Base-by-base conservation (phyloP, 495 filamentous ascomycete species). In the Penicillium alfredii region DNA sequence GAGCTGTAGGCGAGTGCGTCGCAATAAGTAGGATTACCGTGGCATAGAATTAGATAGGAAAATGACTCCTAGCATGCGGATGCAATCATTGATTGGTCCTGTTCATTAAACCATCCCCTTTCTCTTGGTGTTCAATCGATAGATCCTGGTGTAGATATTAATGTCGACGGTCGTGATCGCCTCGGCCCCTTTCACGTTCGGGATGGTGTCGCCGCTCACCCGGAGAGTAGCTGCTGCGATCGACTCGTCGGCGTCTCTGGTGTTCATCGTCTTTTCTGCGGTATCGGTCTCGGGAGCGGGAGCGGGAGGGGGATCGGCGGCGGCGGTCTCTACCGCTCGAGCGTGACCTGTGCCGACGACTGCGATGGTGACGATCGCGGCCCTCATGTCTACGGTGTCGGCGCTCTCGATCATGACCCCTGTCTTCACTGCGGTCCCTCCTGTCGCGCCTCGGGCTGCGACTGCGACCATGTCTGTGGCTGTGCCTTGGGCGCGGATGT, bases 391-490 rank as follows among this genome's bases (percentile, higher is more conserved):
- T 53, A 21, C 54, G 54, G 35, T 60, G 57, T 38, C 55, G 55
- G 15, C 55, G 55, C 11, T 69, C 65, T 19, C 52, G 45, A 21
- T 64, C 60, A 19, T 61, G 51, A 3, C 60, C 55, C 13, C 61
- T 40, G 22, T 53, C 56, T 14, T 57, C 54, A 25, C 54, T 46
- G 3, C 53, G 47, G 23, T 63, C 58, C 13, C 44, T 44, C 23
- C 48, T 38, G 15, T 67, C 56, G 15, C 53, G 44, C 6, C 46
- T 47, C 2, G 58, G 61, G 27, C 61, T 63, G 31, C 60, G 48
- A 40, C 58, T 56, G 20, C 61, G 56, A 8, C 60, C 60, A 19
- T 44, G 45, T 23, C 53, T 45, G 20, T 51, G 52, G 30, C 61
- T 48, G 15, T 56, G 56, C 17, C 45, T 51, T 22, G 48, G 32